These are phyloP conservation scores for Cryphonectria nitschkei DNA, from an alignment of 2,329 filamentous ascomycete genomes.

Conservation along the genomic window DNA sequence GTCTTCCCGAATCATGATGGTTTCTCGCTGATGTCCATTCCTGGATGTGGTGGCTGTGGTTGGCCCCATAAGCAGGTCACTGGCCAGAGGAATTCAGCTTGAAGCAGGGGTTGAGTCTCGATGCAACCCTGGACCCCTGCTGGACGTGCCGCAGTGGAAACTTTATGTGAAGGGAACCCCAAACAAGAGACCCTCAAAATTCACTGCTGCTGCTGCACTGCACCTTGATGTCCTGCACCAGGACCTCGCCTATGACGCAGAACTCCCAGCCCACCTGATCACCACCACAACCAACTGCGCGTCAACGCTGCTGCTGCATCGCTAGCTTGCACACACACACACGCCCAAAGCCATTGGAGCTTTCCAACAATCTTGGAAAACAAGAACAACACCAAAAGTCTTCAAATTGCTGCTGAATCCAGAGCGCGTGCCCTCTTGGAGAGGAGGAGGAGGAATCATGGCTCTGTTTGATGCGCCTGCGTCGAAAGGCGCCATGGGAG, in stretches of 20 bases:
- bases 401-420: not conserved
- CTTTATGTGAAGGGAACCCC: constrained; percentile 3
- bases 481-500: constrained; percentile 32
- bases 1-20: not conserved
- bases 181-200: constrained; percentile 2
- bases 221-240: not conserved
- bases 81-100: not conserved
- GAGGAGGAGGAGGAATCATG: constrained; percentile 37
- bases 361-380: not conserved
- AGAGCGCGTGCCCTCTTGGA: not conserved
- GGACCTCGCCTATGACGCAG: not conserved
- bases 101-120: not conserved
- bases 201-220: not conserved
- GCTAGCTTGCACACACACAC: not conserved
- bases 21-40: not conserved
- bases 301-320: not conserved
- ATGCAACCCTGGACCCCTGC: constrained; percentile 2
- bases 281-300: not conserved
- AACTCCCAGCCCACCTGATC: not conserved
- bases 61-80: not conserved
- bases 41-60: not conserved
- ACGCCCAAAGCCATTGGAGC: not conserved
- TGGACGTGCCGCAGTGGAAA: not conserved
- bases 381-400: too few relatives aligned
- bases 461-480: constrained; percentile 45